phyloP scores from a whole-genome alignment of 495 filamentous ascomycete genomes.

The Penicillium atrosanguineum region DNA sequence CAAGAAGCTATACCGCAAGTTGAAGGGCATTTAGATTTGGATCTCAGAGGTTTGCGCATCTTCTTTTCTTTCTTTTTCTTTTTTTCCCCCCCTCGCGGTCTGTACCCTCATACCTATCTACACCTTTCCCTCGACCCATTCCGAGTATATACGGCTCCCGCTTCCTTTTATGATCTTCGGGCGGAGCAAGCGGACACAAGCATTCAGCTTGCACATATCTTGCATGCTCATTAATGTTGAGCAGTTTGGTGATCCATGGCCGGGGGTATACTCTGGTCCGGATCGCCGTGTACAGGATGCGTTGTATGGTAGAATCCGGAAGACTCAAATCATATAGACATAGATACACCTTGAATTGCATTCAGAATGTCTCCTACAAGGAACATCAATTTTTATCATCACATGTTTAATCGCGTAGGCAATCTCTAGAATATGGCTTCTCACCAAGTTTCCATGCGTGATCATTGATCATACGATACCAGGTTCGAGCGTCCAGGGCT shows the following conservation, averaged over 20 bases:
- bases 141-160: slow-evolving; percentile 16
- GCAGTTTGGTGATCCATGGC: neutral
- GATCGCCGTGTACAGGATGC: slow-evolving; percentile 11
- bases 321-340: slow-evolving; percentile 22
- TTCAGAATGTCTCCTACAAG: slow-evolving; percentile 18
- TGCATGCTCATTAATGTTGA: slow-evolving; percentile 16
- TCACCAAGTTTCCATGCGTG: too few relatives aligned
- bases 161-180: slow-evolving; percentile 13
- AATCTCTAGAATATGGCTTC: neutral
- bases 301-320: slow-evolving; percentile 7
- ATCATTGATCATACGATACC: too few relatives aligned
- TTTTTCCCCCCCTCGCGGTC: neutral
- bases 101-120: slow-evolving; percentile 34
- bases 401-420: neutral
- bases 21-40: slow-evolving; percentile 37
- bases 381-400: neutral
- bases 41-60: slow-evolving; percentile 16
- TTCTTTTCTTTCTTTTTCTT: slow-evolving; percentile 20
- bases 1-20: slow-evolving; percentile 51
- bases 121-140: slow-evolving; percentile 44
- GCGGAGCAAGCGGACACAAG: slow-evolving; percentile 18
- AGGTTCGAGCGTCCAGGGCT: too few relatives aligned
- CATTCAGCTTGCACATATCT: slow-evolving; percentile 28
- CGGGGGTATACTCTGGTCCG: neutral
- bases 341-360: slow-evolving; percentile 25